A percentile compares a stretch with the other conserved stretches of the same genome.
These are phyloP conservation scores for Jackrogersella minutella DNA, from an alignment of 495 filamentous ascomycete species.

Conservation along the genomic window DNA sequence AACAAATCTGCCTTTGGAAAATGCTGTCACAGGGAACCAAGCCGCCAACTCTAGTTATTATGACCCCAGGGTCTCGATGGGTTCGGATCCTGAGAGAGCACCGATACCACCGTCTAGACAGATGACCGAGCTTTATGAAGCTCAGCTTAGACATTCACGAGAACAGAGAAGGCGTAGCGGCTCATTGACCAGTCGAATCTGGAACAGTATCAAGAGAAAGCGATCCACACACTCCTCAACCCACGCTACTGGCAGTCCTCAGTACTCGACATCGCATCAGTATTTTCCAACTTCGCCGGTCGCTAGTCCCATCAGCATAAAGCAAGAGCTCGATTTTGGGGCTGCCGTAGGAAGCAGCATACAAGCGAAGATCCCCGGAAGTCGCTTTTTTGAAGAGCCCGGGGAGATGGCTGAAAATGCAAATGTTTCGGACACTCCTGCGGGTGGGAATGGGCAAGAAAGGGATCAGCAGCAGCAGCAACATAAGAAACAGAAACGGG, in stretches of 20 bases:
- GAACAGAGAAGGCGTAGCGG: constrained; percentile 37
- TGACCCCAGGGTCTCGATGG: constrained; percentile 46
- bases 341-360: background rate
- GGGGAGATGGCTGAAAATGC: constrained; percentile 36
- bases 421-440: constrained; percentile 1
- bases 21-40: constrained; percentile 34
- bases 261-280: constrained; percentile 35
- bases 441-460: background rate
- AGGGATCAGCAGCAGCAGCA: constrained; percentile 36
- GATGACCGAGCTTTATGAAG: constrained; percentile 44
- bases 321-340: constrained; percentile 30
- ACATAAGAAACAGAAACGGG: constrained; percentile 31
- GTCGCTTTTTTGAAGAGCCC: constrained; percentile 40
- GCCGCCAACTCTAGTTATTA: constrained; percentile 48
- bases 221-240: constrained; percentile 41
- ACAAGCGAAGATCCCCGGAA: constrained; percentile 6
- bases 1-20: constrained; percentile 22
- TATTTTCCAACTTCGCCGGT: constrained; percentile 31
- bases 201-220: constrained; percentile 42
- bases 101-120: constrained; percentile 37
- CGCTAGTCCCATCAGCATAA: constrained; percentile 24
- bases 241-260: constrained; percentile 23
- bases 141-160: constrained; percentile 42
- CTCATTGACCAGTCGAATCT: constrained; percentile 39
- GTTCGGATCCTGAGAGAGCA: constrained; percentile 37